Conservation (phyloP, 2,329 filamentous ascomycete genomes). For the Calonectria pseudoturangicola region DNA sequence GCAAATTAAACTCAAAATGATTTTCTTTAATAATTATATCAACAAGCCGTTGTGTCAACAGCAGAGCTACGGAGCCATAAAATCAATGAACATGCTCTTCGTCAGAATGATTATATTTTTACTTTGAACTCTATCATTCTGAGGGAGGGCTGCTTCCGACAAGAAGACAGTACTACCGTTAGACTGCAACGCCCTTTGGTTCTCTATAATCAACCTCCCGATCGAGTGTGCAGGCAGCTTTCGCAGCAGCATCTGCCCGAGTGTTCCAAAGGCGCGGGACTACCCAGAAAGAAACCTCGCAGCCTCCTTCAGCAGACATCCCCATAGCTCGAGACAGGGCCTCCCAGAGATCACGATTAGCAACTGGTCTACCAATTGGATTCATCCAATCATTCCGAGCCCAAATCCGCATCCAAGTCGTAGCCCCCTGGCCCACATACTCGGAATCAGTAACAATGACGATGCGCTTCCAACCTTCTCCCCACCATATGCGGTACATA, state of each 20-base stretch:
- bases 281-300: neutral
- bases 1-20: no score
- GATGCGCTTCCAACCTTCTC: neutral
- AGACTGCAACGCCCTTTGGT: neutral
- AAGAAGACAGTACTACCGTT: no score
- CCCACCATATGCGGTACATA: neutral
- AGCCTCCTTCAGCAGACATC: neutral
- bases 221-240: neutral
- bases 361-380: neutral
- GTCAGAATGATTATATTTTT: no score
- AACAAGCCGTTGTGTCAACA: no score
- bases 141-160: no score
- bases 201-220: neutral
- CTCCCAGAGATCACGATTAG: slow-evolving; percentile 1
- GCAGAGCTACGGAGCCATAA: no score
- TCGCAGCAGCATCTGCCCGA: neutral
- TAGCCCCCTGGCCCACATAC: neutral
- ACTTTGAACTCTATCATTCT: no score
- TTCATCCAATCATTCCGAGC: neutral
- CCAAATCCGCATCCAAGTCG: neutral
- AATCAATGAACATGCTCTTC: no score
- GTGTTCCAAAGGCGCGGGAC: neutral
- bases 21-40: no score
- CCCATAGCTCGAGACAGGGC: neutral
- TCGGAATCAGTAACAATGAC: neutral